Evolutionary conservation across 257 asterid species (phyloP).

Genomic region (Fraxinus cuspidata): DNA sequence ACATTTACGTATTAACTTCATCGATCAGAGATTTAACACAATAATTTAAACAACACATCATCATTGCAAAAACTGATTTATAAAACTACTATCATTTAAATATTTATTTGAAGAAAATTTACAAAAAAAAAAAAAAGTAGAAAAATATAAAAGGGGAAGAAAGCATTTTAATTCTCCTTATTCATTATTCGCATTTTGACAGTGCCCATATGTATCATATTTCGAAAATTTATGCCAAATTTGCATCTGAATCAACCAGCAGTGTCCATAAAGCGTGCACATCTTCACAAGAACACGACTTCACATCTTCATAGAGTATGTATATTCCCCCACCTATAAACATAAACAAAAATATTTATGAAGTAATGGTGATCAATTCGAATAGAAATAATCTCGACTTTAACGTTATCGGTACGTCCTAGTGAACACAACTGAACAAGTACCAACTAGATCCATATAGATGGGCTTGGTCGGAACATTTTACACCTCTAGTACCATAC

Average conservation of each 20-base stretch:
- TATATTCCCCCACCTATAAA: constrained; percentile 52
- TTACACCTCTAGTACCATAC: neutral
- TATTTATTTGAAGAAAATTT: neutral
- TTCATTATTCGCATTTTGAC: neutral
- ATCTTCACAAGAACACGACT: constrained; percentile 71
- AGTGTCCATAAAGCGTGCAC: constrained; percentile 71
- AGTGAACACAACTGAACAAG: neutral
- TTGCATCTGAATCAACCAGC: constrained; percentile 50
- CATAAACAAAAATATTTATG: neutral
- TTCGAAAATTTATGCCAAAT: constrained; percentile 2
- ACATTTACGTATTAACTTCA: too few species aligned
- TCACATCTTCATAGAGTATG: constrained; percentile 56
- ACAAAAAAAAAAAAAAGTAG: too few species aligned
- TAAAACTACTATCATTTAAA: neutral
- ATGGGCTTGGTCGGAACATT: neutral
- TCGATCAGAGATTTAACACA: neutral
- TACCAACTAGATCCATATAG: neutral
- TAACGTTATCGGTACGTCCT: neutral
- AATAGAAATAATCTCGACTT: neutral
- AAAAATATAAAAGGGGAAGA: neutral
- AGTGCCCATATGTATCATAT: neutral
- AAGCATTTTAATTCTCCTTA: neutral
- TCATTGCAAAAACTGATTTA: neutral
- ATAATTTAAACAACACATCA: neutral
- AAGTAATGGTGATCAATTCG: neutral